Base-by-base conservation (phyloP, 163 green algal species). In the Scenedesmus sp. region DNA sequence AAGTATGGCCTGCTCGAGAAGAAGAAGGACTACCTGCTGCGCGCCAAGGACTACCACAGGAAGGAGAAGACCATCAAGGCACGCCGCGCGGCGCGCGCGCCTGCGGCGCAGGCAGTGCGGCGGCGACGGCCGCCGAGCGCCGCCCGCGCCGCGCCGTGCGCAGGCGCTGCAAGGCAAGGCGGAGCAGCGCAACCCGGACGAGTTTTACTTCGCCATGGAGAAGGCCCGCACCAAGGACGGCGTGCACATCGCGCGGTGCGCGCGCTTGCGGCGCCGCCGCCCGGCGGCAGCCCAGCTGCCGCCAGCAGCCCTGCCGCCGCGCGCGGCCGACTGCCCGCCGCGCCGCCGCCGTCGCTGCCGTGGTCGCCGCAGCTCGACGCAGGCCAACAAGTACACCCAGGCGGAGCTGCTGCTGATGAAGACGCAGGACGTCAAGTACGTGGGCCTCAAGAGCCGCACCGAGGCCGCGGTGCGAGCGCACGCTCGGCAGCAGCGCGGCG, bases 191-290 rank as follows among this genome's bases (percentile, higher is more conserved):
- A 99, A 99, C 84, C 95, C 95, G 5, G 96, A 99, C 91, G 96
- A 99, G 87, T 99, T 99, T 79, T 98, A 99, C 83, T 98, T 98
- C 87, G 94, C 88, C 0, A 99, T 99, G 96, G 85, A 98, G 77
- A 95, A 94, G 42, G 60, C 76, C 0, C 77, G 83, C 6, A 98
- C 94, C 0, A 89, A 91, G 63, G 89, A 90, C 48, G 96, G 96
- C 4, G 88, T 98, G 36, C 93, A 97, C 71, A 71, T 89, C 39
- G 83, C 63, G 53, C 87, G 83, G 89, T 93, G 63, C 60, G 62
- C 31, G 51, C 13, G 42, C 34, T 4, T 58, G 7, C 48, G 33
- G 26, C 44, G 57, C 42, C 10, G 34, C 18, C 18, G 34, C 34
- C 42, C 24, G 39, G 14, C 22, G 14, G 28, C 14, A 69, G 9